Conservation (phyloP, 345 rosid genomes). For the Hibiscus syriacus region DNA sequence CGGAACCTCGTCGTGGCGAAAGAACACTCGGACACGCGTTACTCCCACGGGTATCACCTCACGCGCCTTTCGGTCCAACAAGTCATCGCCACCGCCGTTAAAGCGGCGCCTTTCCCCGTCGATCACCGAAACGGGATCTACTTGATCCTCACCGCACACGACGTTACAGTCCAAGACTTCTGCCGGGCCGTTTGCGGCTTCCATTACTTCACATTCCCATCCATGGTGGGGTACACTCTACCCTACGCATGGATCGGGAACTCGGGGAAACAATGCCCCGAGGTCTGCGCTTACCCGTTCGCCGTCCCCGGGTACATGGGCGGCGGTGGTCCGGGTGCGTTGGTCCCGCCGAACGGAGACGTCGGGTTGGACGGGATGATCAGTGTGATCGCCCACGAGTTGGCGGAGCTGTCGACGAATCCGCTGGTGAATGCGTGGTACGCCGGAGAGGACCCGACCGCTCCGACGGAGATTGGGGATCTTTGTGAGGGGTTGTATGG, state of each 20-base stretch:
- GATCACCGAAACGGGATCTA: conserved; percentile 90
- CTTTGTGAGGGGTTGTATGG: too few species aligned
- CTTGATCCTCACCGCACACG: conserved; percentile 62
- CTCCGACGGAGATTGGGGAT: too few species aligned
- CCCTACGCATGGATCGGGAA: conserved; percentile 98
- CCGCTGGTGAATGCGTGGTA: too few species aligned
- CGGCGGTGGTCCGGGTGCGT: conserved; percentile 50
- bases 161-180: conserved; percentile 78
- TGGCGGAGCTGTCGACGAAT: too few species aligned
- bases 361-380: too few species aligned
- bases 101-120: conserved; percentile 62
- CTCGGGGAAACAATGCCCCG: conserved; percentile 79
- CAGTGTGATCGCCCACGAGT: too few species aligned
- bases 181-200: conserved; percentile 95
- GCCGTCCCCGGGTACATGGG: conserved; percentile 89
- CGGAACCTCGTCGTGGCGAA: conserved; percentile 53
- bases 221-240: conserved; percentile 90
- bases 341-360: conserved; percentile 76
- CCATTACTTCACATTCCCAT: conserved; percentile 93
- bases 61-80: conserved; percentile 78
- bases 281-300: conserved; percentile 88
- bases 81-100: conserved; percentile 63
- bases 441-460: too few species aligned
- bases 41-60: conserved; percentile 54
- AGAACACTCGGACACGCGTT: conserved; percentile 47